Percentiles rank a stretch among this genome's conserved stretches.
Conservation (phyloP, 176 grass and related monocot species). For the Avena sativa region DNA sequence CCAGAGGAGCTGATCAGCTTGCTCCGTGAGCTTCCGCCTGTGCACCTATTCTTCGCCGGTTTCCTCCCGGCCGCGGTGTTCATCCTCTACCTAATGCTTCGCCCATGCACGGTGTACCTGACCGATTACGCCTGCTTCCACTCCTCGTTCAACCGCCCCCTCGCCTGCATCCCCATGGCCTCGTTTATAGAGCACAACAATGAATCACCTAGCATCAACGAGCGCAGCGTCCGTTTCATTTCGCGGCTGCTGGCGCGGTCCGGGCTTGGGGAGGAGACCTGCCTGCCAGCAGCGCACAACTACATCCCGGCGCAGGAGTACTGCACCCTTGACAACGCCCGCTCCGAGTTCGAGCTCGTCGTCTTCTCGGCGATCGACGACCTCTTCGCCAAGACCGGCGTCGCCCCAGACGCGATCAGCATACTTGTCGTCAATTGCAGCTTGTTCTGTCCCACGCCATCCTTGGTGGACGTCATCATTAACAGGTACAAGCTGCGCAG, state of each 20-base stretch:
- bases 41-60: slow-evolving; percentile 30
- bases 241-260: too few species aligned
- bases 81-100: slow-evolving; percentile 22
- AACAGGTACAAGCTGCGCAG: not conserved
- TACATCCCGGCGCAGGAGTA: not conserved
- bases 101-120: slow-evolving; percentile 47
- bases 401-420: not conserved
- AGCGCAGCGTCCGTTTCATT: too few species aligned
- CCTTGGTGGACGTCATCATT: not conserved
- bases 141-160: slow-evolving; percentile 33
- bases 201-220: not conserved
- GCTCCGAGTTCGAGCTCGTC: not conserved
- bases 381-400: not conserved
- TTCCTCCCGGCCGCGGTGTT: slow-evolving; percentile 35
- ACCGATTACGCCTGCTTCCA: slow-evolving; percentile 65
- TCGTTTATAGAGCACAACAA: slow-evolving; percentile 48
- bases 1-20: not conserved
- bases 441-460: not conserved
- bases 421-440: slow-evolving; percentile 13
- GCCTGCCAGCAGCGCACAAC: not conserved
- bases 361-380: slow-evolving; percentile 14
- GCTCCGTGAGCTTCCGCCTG: not conserved
- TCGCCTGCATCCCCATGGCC: slow-evolving; percentile 43
- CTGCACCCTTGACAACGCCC: not conserved
- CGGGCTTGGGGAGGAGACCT: slow-evolving; percentile 34